Percentiles rank a stretch among this genome's conserved stretches.
Evolutionary conservation across 2,329 filamentous ascomycete genomes (phyloP).

Genomic region (Monilinia polystroma): DNA sequence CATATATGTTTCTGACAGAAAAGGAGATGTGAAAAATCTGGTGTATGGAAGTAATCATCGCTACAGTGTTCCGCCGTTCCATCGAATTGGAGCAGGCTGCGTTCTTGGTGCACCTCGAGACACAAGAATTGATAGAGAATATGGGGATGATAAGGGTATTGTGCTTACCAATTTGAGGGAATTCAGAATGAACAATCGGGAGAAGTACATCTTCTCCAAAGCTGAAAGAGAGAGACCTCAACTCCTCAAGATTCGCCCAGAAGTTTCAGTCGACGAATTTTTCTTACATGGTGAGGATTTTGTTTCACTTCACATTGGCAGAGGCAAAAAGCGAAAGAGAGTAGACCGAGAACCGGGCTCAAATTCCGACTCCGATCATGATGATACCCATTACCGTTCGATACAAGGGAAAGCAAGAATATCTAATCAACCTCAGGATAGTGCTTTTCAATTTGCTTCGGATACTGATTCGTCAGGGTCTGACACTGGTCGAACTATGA

Average conservation of each 20-base stretch:
- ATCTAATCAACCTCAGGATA: constrained; percentile 36
- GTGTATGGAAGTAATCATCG: constrained; percentile 73
- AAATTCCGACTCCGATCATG: constrained; percentile 48
- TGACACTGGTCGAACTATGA: constrained; percentile 40
- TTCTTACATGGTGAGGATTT: constrained; percentile 45
- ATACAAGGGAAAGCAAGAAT: constrained; percentile 62
- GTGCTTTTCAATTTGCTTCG: constrained; percentile 47
- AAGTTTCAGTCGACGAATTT: constrained; percentile 33
- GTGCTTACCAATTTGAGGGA: constrained; percentile 45
- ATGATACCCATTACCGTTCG: constrained; percentile 60
- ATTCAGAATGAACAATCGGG: constrained; percentile 32
- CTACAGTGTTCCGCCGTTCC: constrained; percentile 69
- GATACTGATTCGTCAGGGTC: constrained; percentile 45
- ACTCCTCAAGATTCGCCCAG: constrained; percentile 45
- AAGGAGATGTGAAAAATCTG: constrained; percentile 73
- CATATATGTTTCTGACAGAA: constrained; percentile 65
- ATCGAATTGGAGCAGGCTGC: constrained; percentile 64
- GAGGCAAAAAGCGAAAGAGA: constrained; percentile 35
- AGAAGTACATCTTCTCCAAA: constrained; percentile 50
- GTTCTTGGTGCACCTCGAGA: constrained; percentile 64
- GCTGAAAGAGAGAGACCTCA: constrained; percentile 43
- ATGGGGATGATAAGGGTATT: constrained; percentile 52
- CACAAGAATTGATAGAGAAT: constrained; percentile 65
- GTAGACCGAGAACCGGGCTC: constrained; percentile 34
- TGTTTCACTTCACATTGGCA: constrained; percentile 47